These are phyloP conservation scores for Dissophora globulifera DNA, from an alignment of 192 early-diverging fungal species.

Conservation along the genomic window DNA sequence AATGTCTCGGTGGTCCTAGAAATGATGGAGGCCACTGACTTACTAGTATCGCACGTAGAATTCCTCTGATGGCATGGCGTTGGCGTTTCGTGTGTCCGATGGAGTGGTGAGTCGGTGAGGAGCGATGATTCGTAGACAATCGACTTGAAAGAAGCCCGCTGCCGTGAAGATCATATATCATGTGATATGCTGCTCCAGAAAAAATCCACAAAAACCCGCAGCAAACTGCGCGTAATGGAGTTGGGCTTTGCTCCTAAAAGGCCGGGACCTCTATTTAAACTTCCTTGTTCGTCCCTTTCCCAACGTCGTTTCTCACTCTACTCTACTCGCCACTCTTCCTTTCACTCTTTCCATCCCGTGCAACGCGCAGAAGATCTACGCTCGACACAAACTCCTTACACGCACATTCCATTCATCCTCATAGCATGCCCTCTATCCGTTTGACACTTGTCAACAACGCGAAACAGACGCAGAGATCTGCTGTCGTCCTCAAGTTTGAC, in stretches of 20 bases:
- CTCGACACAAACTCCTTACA: no score
- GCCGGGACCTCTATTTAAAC: no score
- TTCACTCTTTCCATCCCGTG: not conserved
- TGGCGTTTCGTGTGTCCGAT: constrained; percentile 7
- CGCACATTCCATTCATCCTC: not conserved
- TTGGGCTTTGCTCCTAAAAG: no score
- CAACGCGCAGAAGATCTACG: no score
- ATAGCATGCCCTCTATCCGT: constrained; percentile 54
- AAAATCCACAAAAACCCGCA: no score
- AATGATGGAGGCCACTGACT: not conserved
- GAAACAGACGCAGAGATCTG: constrained; percentile 56
- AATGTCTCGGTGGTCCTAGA: no score
- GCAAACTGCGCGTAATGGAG: no score
- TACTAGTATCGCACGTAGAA: constrained; percentile 57
- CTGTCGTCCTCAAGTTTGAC: constrained; percentile 53
- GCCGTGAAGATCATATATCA: not conserved
- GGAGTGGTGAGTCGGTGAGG: not conserved
- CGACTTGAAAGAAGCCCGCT: no score
- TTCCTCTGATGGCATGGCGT: constrained; percentile 54
- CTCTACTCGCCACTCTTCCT: not conserved
- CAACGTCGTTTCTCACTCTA: not conserved
- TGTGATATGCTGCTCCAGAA: constrained; percentile 13
- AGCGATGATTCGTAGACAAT: not conserved
- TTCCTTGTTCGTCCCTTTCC: no score
- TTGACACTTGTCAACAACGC: constrained; percentile 62